These are phyloP conservation scores for Selaginella moellendorffii DNA, from an alignment of 75 land plant genomes.

Conservation along the genomic window DNA sequence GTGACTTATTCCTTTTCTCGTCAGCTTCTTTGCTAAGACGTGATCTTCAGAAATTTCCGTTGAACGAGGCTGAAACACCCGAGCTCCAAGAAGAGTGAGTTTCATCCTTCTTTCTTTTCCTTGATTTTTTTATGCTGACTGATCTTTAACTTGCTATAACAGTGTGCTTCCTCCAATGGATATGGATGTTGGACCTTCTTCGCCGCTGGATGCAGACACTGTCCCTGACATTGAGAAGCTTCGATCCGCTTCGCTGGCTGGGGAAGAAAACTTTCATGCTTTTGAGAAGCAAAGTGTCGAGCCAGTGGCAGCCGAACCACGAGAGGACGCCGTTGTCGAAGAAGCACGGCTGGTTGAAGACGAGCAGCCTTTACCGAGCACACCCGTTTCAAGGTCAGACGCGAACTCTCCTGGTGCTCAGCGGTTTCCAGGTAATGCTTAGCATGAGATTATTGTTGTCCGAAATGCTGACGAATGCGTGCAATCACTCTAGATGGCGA, in stretches of 20 bases:
- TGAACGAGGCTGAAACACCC: not conserved
- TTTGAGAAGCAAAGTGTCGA: not conserved
- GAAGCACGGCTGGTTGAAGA: not conserved
- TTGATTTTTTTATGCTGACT: not conserved
- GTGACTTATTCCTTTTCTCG: not conserved
- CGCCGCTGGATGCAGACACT: not conserved
- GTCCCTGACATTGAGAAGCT: not conserved
- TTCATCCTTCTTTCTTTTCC: not conserved
- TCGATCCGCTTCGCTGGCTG: not conserved
- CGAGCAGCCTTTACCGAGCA: not conserved
- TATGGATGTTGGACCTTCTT: no score
- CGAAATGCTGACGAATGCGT: no score
- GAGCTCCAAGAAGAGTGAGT: not conserved
- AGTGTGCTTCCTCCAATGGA: conserved; percentile 4
- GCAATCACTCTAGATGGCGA: not conserved
- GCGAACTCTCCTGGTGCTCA: no score
- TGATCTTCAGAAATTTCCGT: not conserved
- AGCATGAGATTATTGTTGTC: no score
- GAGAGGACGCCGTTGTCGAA: not conserved
- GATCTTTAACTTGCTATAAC: no score
- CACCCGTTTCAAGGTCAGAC: not conserved
- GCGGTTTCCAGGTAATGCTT: no score
- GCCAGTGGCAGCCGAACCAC: no score
- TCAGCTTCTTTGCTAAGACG: no score
- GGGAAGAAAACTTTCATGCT: not conserved